A percentile compares a stretch with the other conserved stretches of the same genome.
phyloP scores from a whole-genome alignment of 2,329 filamentous ascomycete genomes.

The Mollisia scopiformis region DNA sequence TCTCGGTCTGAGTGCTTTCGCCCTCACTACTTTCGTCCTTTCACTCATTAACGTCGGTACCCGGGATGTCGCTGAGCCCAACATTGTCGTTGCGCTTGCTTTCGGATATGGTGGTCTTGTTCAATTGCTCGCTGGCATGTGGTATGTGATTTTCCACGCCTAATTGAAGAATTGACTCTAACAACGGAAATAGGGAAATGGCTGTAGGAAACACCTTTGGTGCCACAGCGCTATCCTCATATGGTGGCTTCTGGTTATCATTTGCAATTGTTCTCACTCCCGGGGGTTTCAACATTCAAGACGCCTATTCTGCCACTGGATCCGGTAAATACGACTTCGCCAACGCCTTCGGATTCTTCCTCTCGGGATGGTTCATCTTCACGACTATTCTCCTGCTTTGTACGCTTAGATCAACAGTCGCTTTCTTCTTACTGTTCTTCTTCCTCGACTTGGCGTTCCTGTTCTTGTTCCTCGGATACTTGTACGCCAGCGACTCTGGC shows the following conservation, averaged over 20 bases:
- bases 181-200: conserved; percentile 53
- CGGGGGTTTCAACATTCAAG: conserved; percentile 55
- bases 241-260: conserved; percentile 65
- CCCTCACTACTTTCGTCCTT: conserved; percentile 64
- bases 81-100: conserved; percentile 57
- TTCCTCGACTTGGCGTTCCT: conserved; percentile 61
- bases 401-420: conserved; percentile 61
- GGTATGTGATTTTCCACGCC: conserved; percentile 43
- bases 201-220: conserved; percentile 66
- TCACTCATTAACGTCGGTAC: conserved; percentile 59
- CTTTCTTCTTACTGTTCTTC: conserved; percentile 63
- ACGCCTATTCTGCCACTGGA: conserved; percentile 35
- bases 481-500: conserved; percentile 31
- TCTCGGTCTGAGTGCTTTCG: conserved; percentile 62
- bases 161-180: neutral
- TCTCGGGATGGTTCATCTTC: conserved; percentile 67
- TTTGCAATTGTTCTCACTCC: conserved; percentile 61
- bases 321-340: conserved; percentile 43
- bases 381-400: conserved; percentile 58
- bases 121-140: conserved; percentile 72
- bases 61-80: conserved; percentile 48
- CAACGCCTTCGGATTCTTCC: conserved; percentile 58
- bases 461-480: conserved; percentile 50
- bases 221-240: conserved; percentile 64
- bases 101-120: conserved; percentile 68